These are phyloP conservation scores for Debaryomycetaceae sp. DNA, from an alignment of 1,139 yeast genomes.

Conservation along the genomic window DNA sequence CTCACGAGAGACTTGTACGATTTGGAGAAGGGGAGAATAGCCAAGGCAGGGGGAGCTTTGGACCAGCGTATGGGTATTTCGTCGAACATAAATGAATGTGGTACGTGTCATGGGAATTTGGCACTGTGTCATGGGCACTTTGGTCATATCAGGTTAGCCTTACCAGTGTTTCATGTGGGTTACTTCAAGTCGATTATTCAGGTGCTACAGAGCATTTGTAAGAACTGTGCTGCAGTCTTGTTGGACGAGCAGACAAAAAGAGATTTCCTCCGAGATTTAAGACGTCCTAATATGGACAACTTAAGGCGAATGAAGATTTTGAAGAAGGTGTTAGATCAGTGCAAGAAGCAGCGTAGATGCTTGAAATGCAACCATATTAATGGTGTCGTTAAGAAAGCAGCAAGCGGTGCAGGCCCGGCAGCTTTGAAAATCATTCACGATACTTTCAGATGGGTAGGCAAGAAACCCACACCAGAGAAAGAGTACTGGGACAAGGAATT, in stretches of 20 bases:
- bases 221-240: constrained; percentile 77
- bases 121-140: constrained; percentile 98
- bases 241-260: constrained; percentile 72
- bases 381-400: constrained; percentile 97
- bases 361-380: constrained; percentile 81
- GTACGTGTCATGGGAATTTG: constrained; percentile 87
- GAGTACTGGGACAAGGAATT: constrained; percentile 83
- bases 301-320: constrained; percentile 85
- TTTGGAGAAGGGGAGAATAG: constrained; percentile 74
- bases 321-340: constrained; percentile 81
- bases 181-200: constrained; percentile 89
- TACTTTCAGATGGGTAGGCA: constrained; percentile 93
- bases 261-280: constrained; percentile 66
- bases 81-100: constrained; percentile 76
- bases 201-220: constrained; percentile 89
- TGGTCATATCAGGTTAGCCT: constrained; percentile 87
- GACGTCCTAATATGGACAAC: constrained; percentile 88
- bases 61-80: constrained; percentile 95
- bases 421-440: constrained; percentile 94
- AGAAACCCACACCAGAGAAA: constrained; percentile 83
- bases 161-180: constrained; percentile 97
- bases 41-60: constrained; percentile 80
- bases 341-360: constrained; percentile 93
- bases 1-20: constrained; percentile 90
- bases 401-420: constrained; percentile 87